Percentiles rank a stretch among this genome's conserved stretches.
Evolutionary conservation across 2,329 filamentous ascomycete species (phyloP).

Genomic region (Neofusicoccum sp.): DNA sequence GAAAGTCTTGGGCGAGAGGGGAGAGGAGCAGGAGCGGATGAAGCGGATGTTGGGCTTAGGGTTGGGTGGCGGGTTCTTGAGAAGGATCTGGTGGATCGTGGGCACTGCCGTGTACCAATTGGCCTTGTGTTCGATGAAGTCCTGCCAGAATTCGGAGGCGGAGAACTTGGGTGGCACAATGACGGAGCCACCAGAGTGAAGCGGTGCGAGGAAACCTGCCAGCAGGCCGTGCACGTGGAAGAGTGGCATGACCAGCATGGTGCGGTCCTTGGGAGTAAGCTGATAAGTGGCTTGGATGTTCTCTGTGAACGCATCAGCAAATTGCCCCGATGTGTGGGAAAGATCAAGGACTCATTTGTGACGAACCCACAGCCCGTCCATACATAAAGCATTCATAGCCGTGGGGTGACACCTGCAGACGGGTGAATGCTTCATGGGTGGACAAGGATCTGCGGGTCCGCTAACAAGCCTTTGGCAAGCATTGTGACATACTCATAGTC

Average conservation of each 20-base stretch:
- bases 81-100: conserved; percentile 85
- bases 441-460: no score
- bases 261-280: conserved; percentile 68
- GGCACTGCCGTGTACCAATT: conserved; percentile 96
- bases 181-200: conserved; percentile 73
- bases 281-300: conserved; percentile 79
- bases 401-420: neutral
- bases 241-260: conserved; percentile 84
- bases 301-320: conserved; percentile 39
- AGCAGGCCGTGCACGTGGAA: conserved; percentile 90
- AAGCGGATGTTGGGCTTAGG: conserved; percentile 75
- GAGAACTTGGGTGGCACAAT: conserved; percentile 79
- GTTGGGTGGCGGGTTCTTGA: conserved; percentile 67
- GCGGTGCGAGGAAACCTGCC: conserved; percentile 75
- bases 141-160: conserved; percentile 76
- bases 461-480: no score
- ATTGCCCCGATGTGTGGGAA: neutral
- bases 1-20: conserved; percentile 77
- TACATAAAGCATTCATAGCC: neutral
- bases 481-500: conserved; percentile 66
- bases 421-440: neutral
- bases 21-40: conserved; percentile 83
- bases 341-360: no score
- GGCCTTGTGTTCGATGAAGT: conserved; percentile 70
- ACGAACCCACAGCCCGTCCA: neutral